A percentile compares a stretch with the other conserved stretches of the same genome.
Evolutionary conservation across 768 basidiomycete species (phyloP).

Genomic region (Lentinula raphanica): DNA sequence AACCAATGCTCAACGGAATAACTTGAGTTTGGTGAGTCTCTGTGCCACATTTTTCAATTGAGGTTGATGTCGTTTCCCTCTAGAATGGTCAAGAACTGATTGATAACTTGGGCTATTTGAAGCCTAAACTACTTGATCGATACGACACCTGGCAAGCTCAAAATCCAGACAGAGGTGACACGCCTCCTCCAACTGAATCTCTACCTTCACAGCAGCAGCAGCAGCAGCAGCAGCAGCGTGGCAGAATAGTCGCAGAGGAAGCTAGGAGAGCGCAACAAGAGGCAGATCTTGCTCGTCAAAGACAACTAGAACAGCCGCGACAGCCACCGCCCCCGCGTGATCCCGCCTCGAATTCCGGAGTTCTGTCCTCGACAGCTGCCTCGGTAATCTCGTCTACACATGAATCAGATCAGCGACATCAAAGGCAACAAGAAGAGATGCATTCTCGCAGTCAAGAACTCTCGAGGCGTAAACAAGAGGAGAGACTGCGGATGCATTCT

Average conservation of each 20-base stretch:
- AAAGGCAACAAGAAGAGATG: conserved; percentile 15
- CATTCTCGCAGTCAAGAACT: conserved; percentile 16
- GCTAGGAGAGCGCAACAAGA: neutral
- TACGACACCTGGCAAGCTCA: conserved; percentile 55
- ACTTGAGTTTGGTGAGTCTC: conserved; percentile 59
- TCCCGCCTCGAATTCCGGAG: conserved; percentile 14
- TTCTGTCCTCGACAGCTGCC: conserved; percentile 26
- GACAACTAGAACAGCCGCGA: neutral
- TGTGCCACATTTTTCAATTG: neutral
- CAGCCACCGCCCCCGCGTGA: conserved; percentile 10
- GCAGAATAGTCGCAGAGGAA: conserved; percentile 9
- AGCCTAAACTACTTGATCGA: conserved; percentile 56
- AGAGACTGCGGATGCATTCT: conserved; percentile 23
- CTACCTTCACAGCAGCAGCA: conserved; percentile 16
- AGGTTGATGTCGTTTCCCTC: neutral
- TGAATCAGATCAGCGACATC: conserved; percentile 1
- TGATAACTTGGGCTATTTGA: conserved; percentile 58
- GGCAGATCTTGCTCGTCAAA: neutral
- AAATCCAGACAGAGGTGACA: conserved; percentile 32
- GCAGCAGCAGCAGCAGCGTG: conserved; percentile 15
- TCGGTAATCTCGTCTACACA: conserved; percentile 13
- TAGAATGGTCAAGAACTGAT: conserved; percentile 78
- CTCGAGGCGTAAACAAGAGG: conserved; percentile 23
- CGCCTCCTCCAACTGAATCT: conserved; percentile 19
- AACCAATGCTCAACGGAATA: conserved; percentile 53